Evolutionary conservation across 352 stramenopile genomes (phyloP).

Genomic region (Pilasporangium apinafurcum): DNA sequence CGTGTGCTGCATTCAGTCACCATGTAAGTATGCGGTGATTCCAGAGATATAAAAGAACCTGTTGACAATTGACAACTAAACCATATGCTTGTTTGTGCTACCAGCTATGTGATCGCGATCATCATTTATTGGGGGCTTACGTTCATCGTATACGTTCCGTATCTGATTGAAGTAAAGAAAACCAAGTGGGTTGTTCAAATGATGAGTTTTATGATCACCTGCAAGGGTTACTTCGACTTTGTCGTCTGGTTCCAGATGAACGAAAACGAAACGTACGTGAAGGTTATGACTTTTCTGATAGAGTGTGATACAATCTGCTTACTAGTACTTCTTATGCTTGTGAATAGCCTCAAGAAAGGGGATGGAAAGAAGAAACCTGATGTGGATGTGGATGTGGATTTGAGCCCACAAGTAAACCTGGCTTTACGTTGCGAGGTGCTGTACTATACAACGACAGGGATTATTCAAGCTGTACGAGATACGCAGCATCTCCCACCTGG

Average conservation of each 20-base stretch:
- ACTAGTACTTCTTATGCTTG: background rate
- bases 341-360: slow-evolving; percentile 5
- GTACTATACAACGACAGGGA: slow-evolving; percentile 85
- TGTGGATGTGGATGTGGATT: slow-evolving; percentile 80
- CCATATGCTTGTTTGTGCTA: background rate
- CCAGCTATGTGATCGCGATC: slow-evolving; percentile 85
- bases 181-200: slow-evolving; percentile 56
- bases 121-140: slow-evolving; percentile 88
- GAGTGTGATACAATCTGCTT: background rate
- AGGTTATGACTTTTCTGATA: too few species aligned
- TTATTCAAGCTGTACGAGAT: slow-evolving; percentile 81
- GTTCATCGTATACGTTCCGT: slow-evolving; percentile 83
- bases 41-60: background rate
- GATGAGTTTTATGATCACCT: slow-evolving; percentile 89
- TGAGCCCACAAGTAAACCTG: slow-evolving; percentile 83
- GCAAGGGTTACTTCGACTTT: slow-evolving; percentile 88
- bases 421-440: slow-evolving; percentile 79
- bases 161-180: slow-evolving; percentile 56
- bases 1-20: slow-evolving; percentile 84
- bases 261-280: slow-evolving; percentile 47
- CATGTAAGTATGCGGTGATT: slow-evolving; percentile 39
- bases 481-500: slow-evolving; percentile 59
- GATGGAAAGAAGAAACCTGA: slow-evolving; percentile 43
- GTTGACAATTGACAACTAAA: background rate
- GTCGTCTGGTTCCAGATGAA: slow-evolving; percentile 89